Evolutionary conservation across 2,329 filamentous ascomycete species (phyloP).

Genomic region (Ophiognomonia clavigignenti-juglandacearum): DNA sequence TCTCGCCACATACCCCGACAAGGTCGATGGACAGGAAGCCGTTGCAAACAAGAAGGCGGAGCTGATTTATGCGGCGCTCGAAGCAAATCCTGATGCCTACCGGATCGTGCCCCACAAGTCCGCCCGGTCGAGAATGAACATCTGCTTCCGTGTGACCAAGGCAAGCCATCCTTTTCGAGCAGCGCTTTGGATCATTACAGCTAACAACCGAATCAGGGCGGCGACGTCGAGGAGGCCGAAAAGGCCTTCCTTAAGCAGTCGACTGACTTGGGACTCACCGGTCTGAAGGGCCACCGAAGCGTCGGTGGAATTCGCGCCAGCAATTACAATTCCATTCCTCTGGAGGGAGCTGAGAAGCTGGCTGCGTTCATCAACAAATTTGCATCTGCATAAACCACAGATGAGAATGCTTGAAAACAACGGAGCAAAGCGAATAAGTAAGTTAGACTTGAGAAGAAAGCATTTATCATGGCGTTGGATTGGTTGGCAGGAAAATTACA

Average conservation of each 20-base stretch:
- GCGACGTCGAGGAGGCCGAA: constrained; percentile 64
- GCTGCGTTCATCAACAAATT: constrained; percentile 56
- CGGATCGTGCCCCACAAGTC: constrained; percentile 69
- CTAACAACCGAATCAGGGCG: constrained; percentile 28
- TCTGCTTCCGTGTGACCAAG: constrained; percentile 75
- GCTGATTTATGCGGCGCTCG: constrained; percentile 72
- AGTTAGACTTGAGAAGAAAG: no score
- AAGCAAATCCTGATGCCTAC: constrained; percentile 70
- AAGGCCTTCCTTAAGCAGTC: constrained; percentile 74
- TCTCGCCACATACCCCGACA: constrained; percentile 58
- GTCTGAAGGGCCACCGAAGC: constrained; percentile 82
- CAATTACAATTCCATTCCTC: constrained; percentile 83
- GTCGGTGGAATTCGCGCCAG: constrained; percentile 81
- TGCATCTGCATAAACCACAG: constrained; percentile 31
- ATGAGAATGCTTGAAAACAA: no score
- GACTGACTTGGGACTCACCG: constrained; percentile 63
- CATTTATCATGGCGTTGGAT: no score
- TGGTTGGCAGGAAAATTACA: no score
- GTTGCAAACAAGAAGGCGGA: constrained; percentile 70
- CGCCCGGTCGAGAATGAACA: constrained; percentile 85
- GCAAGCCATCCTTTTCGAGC: constrained; percentile 23
- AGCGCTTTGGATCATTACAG: neutral
- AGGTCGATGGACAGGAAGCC: constrained; percentile 71
- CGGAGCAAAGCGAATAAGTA: no score
- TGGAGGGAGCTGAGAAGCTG: constrained; percentile 63